These are phyloP conservation scores for Lepidium sativum DNA, from an alignment of 345 rosid species.

Conservation along the genomic window DNA sequence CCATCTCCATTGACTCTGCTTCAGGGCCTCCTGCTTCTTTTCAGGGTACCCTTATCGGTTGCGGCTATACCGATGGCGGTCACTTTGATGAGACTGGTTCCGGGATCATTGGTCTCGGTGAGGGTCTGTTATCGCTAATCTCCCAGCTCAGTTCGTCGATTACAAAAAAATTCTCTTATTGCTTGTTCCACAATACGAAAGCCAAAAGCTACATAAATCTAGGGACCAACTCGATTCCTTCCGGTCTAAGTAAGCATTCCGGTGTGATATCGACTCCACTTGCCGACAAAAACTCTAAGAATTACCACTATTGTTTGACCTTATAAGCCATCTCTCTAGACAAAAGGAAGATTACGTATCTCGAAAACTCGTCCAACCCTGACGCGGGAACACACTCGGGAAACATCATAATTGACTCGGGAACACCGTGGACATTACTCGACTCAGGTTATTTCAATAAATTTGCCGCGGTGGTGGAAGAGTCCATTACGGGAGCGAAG, in stretches of 20 bases:
- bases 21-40: conserved; percentile 30
- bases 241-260: conserved; percentile 19
- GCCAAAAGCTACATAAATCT: conserved; percentile 41
- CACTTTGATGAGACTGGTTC: conserved; percentile 31
- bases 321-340: conserved; percentile 43
- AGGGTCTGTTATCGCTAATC: conserved; percentile 38
- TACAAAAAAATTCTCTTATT: conserved; percentile 51
- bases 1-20: conserved; percentile 34
- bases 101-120: conserved; percentile 58
- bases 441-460: conserved; percentile 19
- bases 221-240: conserved; percentile 37
- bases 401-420: conserved; percentile 58
- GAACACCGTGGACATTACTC: conserved; percentile 43
- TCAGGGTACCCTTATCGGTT: conserved; percentile 35
- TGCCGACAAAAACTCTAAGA: conserved; percentile 24
- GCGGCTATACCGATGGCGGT: conserved; percentile 40
- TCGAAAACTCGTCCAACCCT: conserved; percentile 12
- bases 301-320: conserved; percentile 33
- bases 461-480: conserved; percentile 16
- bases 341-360: conserved; percentile 14
- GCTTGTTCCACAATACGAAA: conserved; percentile 35
- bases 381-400: conserved; percentile 1
- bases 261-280: conserved; percentile 37
- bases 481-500: not conserved
- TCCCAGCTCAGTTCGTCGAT: conserved; percentile 39